These are phyloP conservation scores for Gossypium schwendimanii DNA, from an alignment of 441 rosid species.

Conservation along the genomic window DNA sequence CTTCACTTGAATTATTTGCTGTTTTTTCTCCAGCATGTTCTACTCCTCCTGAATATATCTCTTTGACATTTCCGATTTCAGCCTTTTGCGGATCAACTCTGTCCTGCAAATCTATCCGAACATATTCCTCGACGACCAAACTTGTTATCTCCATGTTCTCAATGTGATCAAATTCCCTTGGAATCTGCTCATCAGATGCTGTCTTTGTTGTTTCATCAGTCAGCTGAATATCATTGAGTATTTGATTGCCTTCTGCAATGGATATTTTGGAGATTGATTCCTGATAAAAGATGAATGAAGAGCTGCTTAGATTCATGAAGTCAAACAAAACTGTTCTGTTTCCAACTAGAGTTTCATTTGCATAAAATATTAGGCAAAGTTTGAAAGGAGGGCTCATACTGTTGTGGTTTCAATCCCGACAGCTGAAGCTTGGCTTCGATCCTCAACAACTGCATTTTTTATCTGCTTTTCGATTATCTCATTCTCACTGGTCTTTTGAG, in stretches of 20 bases:
- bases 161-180: conserved; percentile 20
- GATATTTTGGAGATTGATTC: conserved; percentile 18
- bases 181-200: conserved; percentile 19
- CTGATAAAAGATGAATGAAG: conserved; percentile 19
- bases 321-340: background rate
- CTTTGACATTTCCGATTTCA: conserved; percentile 21
- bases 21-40: conserved; percentile 17
- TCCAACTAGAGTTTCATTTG: background rate
- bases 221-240: conserved; percentile 21
- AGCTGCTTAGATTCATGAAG: conserved; percentile 5
- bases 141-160: conserved; percentile 8
- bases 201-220: conserved; percentile 17
- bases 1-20: conserved; percentile 6
- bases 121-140: conserved; percentile 16
- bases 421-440: conserved; percentile 15
- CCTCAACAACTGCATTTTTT: conserved; percentile 16
- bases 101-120: conserved; percentile 13
- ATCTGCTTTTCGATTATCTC: conserved; percentile 18
- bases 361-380: background rate
- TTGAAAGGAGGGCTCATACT: background rate
- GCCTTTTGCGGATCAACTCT: conserved; percentile 20
- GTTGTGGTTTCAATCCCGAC: conserved; percentile 22
- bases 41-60: conserved; percentile 13
- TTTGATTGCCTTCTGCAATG: conserved; percentile 20
- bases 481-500: conserved; percentile 16